A percentile compares a stretch with the other conserved stretches of the same genome.
These are phyloP conservation scores for Chamaecyparis obtusa DNA, from an alignment of 75 land plant genomes.

Conservation along the genomic window DNA sequence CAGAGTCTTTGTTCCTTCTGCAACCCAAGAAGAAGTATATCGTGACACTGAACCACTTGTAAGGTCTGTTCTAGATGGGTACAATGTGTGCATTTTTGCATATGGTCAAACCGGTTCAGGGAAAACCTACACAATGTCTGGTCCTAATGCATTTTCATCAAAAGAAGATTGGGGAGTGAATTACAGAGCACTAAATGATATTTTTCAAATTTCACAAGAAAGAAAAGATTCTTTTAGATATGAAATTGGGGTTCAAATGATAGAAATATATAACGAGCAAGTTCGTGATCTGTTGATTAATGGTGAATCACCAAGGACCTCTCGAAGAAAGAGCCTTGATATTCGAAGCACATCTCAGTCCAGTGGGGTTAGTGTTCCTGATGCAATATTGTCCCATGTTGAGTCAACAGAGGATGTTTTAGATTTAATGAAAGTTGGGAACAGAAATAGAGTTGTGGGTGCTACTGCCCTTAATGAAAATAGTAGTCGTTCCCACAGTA, in stretches of 20 bases:
- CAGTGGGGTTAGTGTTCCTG: slow-evolving; percentile 18
- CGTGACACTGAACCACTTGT: slow-evolving; percentile 55
- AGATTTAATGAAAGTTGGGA: slow-evolving; percentile 12
- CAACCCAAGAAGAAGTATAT: slow-evolving; percentile 54
- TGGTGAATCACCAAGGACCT: not conserved
- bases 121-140: slow-evolving; percentile 64
- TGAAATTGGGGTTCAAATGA: slow-evolving; percentile 13
- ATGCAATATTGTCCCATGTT: slow-evolving; percentile 10
- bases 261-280: slow-evolving; percentile 8
- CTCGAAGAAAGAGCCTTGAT: slow-evolving; percentile 10
- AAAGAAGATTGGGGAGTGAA: not conserved
- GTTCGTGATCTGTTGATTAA: slow-evolving; percentile 11
- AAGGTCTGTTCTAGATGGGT: slow-evolving; percentile 62
- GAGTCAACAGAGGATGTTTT: not conserved
- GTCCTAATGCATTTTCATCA: not conserved
- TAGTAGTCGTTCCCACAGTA: not conserved
- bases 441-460: slow-evolving; percentile 11
- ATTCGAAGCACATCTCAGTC: slow-evolving; percentile 5
- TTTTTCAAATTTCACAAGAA: not conserved
- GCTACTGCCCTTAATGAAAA: slow-evolving; percentile 16
- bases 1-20: slow-evolving; percentile 66
- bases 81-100: slow-evolving; percentile 70
- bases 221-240: not conserved
- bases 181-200: not conserved
- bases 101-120: slow-evolving; percentile 70